Conservation (phyloP, 163 green algal species). For the Chlorella variabilis region DNA sequence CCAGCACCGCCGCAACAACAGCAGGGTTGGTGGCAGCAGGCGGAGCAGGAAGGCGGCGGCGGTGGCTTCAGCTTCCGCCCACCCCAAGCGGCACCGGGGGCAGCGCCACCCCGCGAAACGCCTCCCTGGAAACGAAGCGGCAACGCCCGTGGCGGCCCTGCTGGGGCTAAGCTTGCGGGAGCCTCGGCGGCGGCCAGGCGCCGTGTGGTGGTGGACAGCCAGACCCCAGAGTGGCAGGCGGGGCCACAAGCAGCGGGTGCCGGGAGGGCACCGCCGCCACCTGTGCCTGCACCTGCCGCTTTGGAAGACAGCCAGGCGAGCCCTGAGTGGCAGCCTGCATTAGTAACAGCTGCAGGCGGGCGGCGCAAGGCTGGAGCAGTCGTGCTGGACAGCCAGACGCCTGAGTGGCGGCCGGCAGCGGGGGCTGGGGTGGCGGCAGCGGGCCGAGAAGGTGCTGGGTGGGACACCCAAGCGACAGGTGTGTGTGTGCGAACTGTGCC, state of each 20-base stretch:
- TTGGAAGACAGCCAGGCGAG: neutral
- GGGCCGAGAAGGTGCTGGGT: neutral
- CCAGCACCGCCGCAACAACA: neutral
- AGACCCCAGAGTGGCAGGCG: neutral
- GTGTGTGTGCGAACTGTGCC: no score
- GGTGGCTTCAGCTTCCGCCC: neutral
- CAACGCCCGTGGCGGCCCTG: neutral
- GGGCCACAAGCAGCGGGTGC: neutral
- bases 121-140: no score
- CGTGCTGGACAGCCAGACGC: conserved; percentile 5
- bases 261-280: neutral
- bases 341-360: neutral
- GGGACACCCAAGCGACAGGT: no score
- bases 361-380: neutral
- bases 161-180: neutral
- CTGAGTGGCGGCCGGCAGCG: neutral
- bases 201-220: conserved; percentile 29
- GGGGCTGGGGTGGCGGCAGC: neutral
- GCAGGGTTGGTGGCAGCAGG: no score
- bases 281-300: neutral
- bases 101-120: neutral
- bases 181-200: neutral
- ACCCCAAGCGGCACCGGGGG: neutral
- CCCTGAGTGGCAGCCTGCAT: neutral
- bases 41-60: neutral